Evolutionary conservation across 2,329 filamentous ascomycete genomes (phyloP), one percentile per base, ranked within the genome.

Genomic region (Chaetomium sp.): DNA sequence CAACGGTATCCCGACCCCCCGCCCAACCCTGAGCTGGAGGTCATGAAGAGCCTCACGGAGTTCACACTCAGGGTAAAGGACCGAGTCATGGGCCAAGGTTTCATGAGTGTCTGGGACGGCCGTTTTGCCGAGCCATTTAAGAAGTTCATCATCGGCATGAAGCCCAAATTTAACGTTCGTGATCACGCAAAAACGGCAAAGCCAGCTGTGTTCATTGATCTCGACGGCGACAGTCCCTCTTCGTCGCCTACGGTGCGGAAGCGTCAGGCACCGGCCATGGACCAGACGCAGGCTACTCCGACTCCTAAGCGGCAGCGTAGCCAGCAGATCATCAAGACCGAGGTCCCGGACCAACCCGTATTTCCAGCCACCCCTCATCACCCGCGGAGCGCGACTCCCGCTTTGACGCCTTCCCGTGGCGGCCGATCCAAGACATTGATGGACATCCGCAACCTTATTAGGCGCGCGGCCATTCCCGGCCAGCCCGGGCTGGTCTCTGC

Each of bases 1-100:
- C 60, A 67, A 0, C 71, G 70, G 0, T 76, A 91, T 0, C 88
- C 88, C 0, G 85, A 89, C 40, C 79, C 88, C 0, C 86, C 87
- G 0, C 70, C 74, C 0, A 88, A 90, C 44, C 80, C 90, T 0
- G 79, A 84, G n/a, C 74, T 84, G 0, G 81, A 84, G 8, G 77
- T 95, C 0, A 78, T 78, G 19, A 77, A 78, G 1, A 80, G 82
- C 9, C 67, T 92, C 0, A 73, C 75, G 10, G 72, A 72, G 0
- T 85, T 92, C 58, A 77, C 80, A 0, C 70, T 74, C 0, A 66
- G 74, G 0, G 74, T 89, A 1, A 74, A 78, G 4, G 70, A 73
- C 0, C 73, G 83, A 0, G 70, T 88, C 5, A 73, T 78, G 19
- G 77, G 77, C 41, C 72, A 75, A 4, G 67, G 73, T 1, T 81